These are phyloP conservation scores for Sclerotiophoma versabilis DNA, from an alignment of 2,329 filamentous ascomycete genomes.

Conservation along the genomic window DNA sequence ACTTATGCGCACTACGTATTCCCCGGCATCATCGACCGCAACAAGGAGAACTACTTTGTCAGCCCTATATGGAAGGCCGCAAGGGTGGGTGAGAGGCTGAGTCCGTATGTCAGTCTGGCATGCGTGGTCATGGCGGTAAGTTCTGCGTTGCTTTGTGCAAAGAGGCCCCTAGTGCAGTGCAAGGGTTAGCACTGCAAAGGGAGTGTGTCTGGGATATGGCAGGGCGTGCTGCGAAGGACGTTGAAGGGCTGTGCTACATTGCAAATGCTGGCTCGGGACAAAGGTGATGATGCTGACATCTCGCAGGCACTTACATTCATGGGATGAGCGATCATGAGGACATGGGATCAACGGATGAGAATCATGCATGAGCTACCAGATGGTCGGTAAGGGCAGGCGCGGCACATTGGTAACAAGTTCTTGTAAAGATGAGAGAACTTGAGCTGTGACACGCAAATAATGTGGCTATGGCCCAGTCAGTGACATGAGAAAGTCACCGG, in stretches of 20 bases:
- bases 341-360: not conserved
- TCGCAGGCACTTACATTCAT: slow-evolving; percentile 40
- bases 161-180: too few relatives aligned
- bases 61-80: slow-evolving; percentile 97
- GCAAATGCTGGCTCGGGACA: not conserved
- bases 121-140: slow-evolving; percentile 90
- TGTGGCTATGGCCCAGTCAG: not conserved
- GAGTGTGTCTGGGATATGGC: not conserved
- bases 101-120: slow-evolving; percentile 93
- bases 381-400: slow-evolving; percentile 13
- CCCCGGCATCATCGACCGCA: slow-evolving; percentile 87
- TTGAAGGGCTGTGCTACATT: not conserved
- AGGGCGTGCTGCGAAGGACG: not conserved
- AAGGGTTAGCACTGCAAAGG: not conserved
- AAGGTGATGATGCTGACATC: slow-evolving; percentile 7
- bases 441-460: not conserved
- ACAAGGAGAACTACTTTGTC: slow-evolving; percentile 81
- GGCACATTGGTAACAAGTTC: not conserved
- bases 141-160: not conserved
- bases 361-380: slow-evolving; percentile 1
- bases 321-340: slow-evolving; percentile 19
- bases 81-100: slow-evolving; percentile 88
- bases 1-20: slow-evolving; percentile 92
- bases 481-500: not conserved
- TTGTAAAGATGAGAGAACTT: not conserved